phyloP scores from a whole-genome alignment of 176 grass and related monocot species.

The Phyllostachys edulis region DNA sequence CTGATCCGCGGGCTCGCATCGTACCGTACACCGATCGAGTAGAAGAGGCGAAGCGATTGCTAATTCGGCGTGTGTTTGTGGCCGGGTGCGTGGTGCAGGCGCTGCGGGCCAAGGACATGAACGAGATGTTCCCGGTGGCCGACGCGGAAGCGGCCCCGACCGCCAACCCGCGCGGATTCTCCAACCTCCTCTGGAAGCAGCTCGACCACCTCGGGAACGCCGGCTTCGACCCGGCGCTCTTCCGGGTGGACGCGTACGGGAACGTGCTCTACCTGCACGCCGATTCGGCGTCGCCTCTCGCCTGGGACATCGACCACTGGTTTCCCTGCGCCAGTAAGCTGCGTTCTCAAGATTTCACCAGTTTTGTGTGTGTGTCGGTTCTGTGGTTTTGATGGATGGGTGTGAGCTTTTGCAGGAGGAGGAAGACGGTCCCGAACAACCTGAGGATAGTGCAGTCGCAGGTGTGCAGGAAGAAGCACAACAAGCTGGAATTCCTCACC shows the following conservation, averaged over 20 bases:
- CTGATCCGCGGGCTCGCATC: neutral
- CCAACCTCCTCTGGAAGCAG: constrained; percentile 98
- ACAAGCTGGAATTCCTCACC: constrained; percentile 79
- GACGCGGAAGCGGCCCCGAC: constrained; percentile 67
- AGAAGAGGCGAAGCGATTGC: neutral
- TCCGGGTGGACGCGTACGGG: constrained; percentile 79
- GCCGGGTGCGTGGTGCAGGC: constrained; percentile 41
- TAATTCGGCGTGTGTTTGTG: neutral
- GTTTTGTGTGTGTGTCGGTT: neutral
- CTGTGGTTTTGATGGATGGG: neutral
- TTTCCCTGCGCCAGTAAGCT: constrained; percentile 76
- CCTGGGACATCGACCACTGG: constrained; percentile 89
- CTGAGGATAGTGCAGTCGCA: constrained; percentile 80
- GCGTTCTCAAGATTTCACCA: neutral
- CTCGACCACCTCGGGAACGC: constrained; percentile 97
- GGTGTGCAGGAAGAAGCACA: constrained; percentile 73
- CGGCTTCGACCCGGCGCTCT: constrained; percentile 88
- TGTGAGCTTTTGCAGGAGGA: constrained; percentile 48
- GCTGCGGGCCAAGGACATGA: constrained; percentile 69
- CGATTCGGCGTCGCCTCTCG: constrained; percentile 79
- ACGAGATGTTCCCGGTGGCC: constrained; percentile 74
- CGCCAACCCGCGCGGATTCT: constrained; percentile 71
- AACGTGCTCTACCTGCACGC: constrained; percentile 92
- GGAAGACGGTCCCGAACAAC: constrained; percentile 84
- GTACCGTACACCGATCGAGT: too few relatives aligned